These are phyloP conservation scores for Podaxis carcinomalis DNA, from an alignment of 768 basidiomycete genomes.

Conservation along the genomic window DNA sequence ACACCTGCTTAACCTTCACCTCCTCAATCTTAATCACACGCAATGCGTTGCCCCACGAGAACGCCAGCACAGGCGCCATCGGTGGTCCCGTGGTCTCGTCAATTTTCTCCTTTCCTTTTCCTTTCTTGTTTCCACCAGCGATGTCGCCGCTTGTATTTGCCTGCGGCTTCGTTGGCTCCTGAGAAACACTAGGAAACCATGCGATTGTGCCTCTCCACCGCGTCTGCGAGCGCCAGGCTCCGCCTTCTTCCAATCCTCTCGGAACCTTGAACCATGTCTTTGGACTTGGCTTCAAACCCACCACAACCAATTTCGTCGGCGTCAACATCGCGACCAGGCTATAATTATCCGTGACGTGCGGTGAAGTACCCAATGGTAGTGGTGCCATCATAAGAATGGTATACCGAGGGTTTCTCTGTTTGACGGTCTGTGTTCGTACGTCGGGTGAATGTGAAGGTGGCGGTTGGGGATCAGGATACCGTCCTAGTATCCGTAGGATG, in stretches of 20 bases:
- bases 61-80: conserved; percentile 68
- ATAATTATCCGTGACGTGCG: conserved; percentile 76
- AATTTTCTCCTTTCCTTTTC: conserved; percentile 8
- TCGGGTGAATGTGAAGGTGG: conserved; percentile 12
- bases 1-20: conserved; percentile 43
- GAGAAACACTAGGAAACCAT: conserved; percentile 72
- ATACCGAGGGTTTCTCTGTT: conserved; percentile 50
- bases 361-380: conserved; percentile 70
- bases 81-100: conserved; percentile 10
- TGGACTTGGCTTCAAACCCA: conserved; percentile 87
- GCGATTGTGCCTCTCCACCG: conserved; percentile 63
- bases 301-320: conserved; percentile 85
- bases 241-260: conserved; percentile 46
- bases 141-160: conserved; percentile 4
- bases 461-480: conserved; percentile 57
- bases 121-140: conserved; percentile 13
- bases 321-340: conserved; percentile 85
- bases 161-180: conserved; percentile 16
- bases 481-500: conserved; percentile 88
- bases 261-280: conserved; percentile 86
- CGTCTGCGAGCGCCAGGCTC: conserved; percentile 35
- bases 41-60: conserved; percentile 76
- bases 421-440: conserved; percentile 24
- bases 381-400: conserved; percentile 77
- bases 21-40: conserved; percentile 66